These are phyloP conservation scores for Amanita exitialis DNA, from an alignment of 768 basidiomycete genomes.

Conservation along the genomic window DNA sequence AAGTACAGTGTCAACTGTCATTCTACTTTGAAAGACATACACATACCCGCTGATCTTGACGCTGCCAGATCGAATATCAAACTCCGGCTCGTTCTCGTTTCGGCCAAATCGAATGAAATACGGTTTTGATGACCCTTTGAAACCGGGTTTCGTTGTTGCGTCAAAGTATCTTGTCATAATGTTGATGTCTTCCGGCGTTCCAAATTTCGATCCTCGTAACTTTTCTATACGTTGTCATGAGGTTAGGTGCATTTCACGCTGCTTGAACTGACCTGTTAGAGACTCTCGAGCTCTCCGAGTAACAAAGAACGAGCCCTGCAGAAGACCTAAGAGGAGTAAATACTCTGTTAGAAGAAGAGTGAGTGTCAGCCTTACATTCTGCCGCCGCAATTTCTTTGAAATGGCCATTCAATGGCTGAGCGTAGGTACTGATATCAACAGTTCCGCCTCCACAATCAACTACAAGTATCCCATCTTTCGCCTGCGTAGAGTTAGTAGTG, in stretches of 20 bases:
- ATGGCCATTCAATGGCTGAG: background rate
- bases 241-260: background rate
- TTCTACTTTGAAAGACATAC: background rate
- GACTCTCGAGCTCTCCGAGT: background rate
- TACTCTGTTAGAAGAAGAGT: background rate
- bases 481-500: background rate
- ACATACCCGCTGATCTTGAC: conserved; percentile 2
- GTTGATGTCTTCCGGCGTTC: background rate
- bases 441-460: conserved; percentile 5
- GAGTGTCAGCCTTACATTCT: background rate
- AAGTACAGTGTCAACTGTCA: no score
- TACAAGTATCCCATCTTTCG: background rate
- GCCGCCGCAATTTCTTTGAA: conserved; percentile 3
- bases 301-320: conserved; percentile 5
- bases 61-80: conserved; percentile 34
- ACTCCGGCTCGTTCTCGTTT: conserved; percentile 25
- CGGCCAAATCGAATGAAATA: conserved; percentile 41
- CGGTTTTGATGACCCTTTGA: conserved; percentile 19
- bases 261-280: background rate
- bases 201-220: background rate
- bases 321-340: background rate
- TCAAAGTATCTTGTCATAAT: conserved; percentile 26
- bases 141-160: conserved; percentile 34
- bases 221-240: background rate
- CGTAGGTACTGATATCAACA: conserved; percentile 5